Evolutionary conservation across 2,329 filamentous ascomycete genomes (phyloP), one percentile per base, ranked within the genome.

Genomic region (Nemania abortiva): DNA sequence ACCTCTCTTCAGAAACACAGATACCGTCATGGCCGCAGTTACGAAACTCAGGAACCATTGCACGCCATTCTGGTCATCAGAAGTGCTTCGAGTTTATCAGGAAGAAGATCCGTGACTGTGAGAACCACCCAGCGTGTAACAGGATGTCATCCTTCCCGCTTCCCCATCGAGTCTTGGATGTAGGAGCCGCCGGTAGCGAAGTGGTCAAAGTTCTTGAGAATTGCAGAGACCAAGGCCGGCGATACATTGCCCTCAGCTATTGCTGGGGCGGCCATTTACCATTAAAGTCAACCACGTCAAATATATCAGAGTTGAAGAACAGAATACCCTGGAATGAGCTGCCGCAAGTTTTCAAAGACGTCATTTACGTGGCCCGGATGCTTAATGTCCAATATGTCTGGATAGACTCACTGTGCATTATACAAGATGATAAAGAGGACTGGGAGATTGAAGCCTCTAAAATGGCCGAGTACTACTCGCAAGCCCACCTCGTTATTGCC

Each of bases 71-170:
- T 49, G 39, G 39, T 15, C 22, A 47, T 59, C 24, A 2, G 56
- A 13, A 20, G 42, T 59, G 56, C 56, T 59, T 59, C 39, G 39
- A 59, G 5, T 59, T 59, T 20, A 59, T 59, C 24, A 47, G 5
- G 56, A 29, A 49, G 39, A 59, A 59, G 42, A 59, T 59, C 56
- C 56, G 56, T 34, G 56, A 59, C 56, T 59, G 56, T 34, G 56
- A 59, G 15, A 49, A 47, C 18, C 56, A 59, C 24, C 39, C 56
- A 22, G 24, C 47, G 4, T 59, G 56, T 34, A 31, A 34, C 18
- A 9, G 37, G 3, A 13, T 39, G 6, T 47, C 56, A 20, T 59
- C 39, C 18, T 49, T 18, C 56, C 42, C 20, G 7, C 56, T 59
- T 1, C 56, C 56, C 34, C 56, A 22, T 34, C 56, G 56, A 29